Evolutionary conservation across 768 basidiomycete species (phyloP).

Genomic region (Calocybe indica): DNA sequence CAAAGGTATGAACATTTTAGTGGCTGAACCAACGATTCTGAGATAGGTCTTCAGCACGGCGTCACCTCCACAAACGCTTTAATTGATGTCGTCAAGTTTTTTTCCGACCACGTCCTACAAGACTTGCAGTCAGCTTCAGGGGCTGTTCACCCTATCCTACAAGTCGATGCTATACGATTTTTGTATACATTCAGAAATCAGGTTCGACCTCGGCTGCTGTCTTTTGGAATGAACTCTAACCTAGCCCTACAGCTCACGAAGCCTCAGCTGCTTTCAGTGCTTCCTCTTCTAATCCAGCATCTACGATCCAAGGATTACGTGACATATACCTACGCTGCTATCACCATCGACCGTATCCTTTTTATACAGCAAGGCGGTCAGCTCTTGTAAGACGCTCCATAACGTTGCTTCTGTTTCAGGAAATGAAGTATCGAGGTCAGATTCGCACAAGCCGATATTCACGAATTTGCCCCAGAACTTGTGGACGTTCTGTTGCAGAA

Average conservation of each 20-base stretch:
- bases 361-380: constrained; percentile 79
- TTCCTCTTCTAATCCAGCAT: constrained; percentile 82
- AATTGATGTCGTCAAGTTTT: constrained; percentile 93
- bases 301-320: constrained; percentile 84
- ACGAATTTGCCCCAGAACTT: constrained; percentile 72
- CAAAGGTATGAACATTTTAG: constrained; percentile 42
- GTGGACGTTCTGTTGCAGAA: constrained; percentile 68
- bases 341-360: constrained; percentile 94
- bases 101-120: constrained; percentile 83
- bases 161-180: constrained; percentile 95
- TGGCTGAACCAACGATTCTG: background rate
- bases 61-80: constrained; percentile 91
- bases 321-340: constrained; percentile 92
- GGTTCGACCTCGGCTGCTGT: constrained; percentile 29
- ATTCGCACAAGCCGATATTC: constrained; percentile 84
- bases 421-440: constrained; percentile 30
- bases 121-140: constrained; percentile 72
- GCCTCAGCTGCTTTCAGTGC: constrained; percentile 84
- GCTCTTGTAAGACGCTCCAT: constrained; percentile 52
- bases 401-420: background rate
- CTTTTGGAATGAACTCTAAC: background rate
- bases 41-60: constrained; percentile 56
- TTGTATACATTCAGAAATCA: constrained; percentile 95
- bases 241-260: constrained; percentile 66
- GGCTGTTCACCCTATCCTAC: constrained; percentile 80